Evolutionary conservation across 139 green algal genomes (phyloP).

Genomic region (Coelastrella sp.): DNA sequence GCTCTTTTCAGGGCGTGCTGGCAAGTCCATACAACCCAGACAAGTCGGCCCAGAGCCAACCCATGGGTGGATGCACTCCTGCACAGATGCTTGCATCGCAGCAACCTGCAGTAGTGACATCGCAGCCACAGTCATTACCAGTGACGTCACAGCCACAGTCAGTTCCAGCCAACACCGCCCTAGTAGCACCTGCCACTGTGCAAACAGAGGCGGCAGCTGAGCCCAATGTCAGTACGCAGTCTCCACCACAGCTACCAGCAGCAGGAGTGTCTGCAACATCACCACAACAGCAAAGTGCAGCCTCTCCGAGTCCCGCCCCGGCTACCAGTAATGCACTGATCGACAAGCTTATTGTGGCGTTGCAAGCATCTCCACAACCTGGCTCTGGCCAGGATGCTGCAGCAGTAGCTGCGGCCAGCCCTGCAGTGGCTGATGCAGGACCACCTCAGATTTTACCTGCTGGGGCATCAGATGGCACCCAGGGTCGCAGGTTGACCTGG

Average conservation of each 20-base stretch:
- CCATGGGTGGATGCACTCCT: conserved; percentile 5
- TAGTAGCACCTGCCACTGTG: not conserved
- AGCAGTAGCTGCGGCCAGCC: not conserved
- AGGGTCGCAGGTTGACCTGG: conserved; percentile 5
- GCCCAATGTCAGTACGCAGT: too few species aligned
- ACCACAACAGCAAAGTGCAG: not conserved
- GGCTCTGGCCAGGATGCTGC: not conserved
- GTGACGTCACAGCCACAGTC: not conserved
- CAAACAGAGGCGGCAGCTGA: not conserved
- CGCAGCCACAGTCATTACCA: not conserved
- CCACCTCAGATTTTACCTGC: not conserved
- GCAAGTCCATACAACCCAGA: conserved; percentile 63
- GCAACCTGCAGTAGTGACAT: not conserved
- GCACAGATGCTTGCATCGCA: conserved; percentile 7
- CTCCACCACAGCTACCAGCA: not conserved
- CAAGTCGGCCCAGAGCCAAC: not conserved
- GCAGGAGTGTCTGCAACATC: not conserved
- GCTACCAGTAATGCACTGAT: not conserved
- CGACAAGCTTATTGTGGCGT: not conserved
- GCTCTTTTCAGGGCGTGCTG: conserved; percentile 68
- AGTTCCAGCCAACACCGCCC: not conserved
- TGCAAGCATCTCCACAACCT: not conserved
- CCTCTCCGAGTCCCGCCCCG: not conserved
- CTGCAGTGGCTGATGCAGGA: not conserved
- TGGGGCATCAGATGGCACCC: not conserved